These are phyloP conservation scores for Barnettozyma vustinii DNA, from an alignment of 805 yeast species.

Conservation along the genomic window DNA sequence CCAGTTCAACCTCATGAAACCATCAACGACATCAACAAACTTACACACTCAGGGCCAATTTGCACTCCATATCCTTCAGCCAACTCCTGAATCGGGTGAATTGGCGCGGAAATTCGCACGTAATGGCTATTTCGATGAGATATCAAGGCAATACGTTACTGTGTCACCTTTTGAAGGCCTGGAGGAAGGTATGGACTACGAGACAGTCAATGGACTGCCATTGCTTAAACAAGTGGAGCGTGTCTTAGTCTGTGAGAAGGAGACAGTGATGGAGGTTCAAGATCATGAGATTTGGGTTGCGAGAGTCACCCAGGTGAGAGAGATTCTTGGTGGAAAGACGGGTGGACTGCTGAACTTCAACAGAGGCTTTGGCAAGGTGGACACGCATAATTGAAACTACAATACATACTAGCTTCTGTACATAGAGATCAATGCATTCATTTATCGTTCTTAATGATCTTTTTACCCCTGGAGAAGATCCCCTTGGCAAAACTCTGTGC, in stretches of 20 bases:
- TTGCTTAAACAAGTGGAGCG: constrained; percentile 50
- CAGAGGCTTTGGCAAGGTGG: constrained; percentile 52
- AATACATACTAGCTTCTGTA: not conserved
- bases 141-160: constrained; percentile 21
- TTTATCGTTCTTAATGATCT: constrained; percentile 34
- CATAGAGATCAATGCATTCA: constrained; percentile 1
- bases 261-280: constrained; percentile 51
- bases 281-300: constrained; percentile 93
- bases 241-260: constrained; percentile 56
- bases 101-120: constrained; percentile 66
- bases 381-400: not conserved
- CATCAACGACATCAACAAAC: constrained; percentile 71
- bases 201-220: constrained; percentile 35
- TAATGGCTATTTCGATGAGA: constrained; percentile 34
- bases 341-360: constrained; percentile 69
- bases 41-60: constrained; percentile 53
- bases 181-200: constrained; percentile 28
- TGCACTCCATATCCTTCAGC: constrained; percentile 74
- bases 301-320: constrained; percentile 54
- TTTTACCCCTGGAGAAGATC: constrained; percentile 51
- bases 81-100: constrained; percentile 46
- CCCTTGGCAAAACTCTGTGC: constrained; percentile 50
- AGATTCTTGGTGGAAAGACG: constrained; percentile 30
- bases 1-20: constrained; percentile 82
- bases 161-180: constrained; percentile 47